phyloP scores from a whole-genome alignment of 352 stramenopile genomes.

The Peronospora farinosa region DNA sequence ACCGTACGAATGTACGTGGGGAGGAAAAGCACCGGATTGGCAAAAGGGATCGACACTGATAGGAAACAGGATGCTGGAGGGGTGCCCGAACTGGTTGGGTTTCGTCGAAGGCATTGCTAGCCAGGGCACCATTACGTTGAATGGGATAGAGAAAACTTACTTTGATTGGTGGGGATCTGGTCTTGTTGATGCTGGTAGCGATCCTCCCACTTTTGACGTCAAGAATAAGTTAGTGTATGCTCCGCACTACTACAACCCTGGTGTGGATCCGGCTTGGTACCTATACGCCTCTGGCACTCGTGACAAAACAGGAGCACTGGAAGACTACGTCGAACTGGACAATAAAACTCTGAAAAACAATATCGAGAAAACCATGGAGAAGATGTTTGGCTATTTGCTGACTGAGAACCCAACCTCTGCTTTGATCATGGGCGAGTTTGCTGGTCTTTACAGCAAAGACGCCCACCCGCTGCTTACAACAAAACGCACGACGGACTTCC shows the following conservation, averaged over 20 bases:
- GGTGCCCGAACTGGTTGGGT: conserved; percentile 55
- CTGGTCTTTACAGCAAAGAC: conserved; percentile 58
- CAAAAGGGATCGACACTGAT: conserved; percentile 52
- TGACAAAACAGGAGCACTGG: conserved; percentile 22
- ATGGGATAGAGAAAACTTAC: conserved; percentile 34
- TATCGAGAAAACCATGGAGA: conserved; percentile 54
- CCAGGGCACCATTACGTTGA: conserved; percentile 37
- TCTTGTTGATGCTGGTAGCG: conserved; percentile 34
- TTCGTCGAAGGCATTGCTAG: conserved; percentile 64
- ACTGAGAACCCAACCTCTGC: conserved; percentile 33
- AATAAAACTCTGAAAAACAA: conserved; percentile 47
- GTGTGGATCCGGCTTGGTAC: conserved; percentile 55
- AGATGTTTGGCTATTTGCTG: conserved; percentile 66
- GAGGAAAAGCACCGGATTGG: conserved; percentile 38
- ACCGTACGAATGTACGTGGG: conserved; percentile 51
- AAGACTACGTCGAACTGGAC: conserved; percentile 47
- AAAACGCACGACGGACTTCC: conserved; percentile 60
- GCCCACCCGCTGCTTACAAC: conserved; percentile 45
- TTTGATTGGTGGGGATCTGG: conserved; percentile 71
- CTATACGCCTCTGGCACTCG: conserved; percentile 47
- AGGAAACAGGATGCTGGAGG: conserved; percentile 55
- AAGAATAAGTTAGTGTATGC: conserved; percentile 62
- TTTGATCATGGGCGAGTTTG: conserved; percentile 65
- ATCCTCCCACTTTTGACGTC: conserved; percentile 37
- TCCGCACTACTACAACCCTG: conserved; percentile 77